Conservation (phyloP, 2,329 filamentous ascomycete species). For the Alternaria postmessia region DNA sequence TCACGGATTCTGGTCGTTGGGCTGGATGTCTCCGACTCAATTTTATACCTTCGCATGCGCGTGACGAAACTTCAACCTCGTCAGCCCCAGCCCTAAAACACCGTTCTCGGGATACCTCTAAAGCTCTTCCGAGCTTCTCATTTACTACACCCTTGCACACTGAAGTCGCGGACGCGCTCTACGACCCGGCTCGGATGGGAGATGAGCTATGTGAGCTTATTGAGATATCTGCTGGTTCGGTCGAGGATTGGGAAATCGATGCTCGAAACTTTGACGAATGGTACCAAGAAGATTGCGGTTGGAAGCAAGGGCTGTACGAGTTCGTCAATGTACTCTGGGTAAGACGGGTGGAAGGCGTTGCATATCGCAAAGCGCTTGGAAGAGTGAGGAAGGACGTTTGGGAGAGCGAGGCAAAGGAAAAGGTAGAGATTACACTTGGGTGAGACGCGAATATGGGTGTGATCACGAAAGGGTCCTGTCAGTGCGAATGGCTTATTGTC, state of each 20-base stretch:
- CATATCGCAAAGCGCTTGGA: conserved; percentile 30
- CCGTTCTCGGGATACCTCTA: neutral
- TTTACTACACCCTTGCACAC: neutral
- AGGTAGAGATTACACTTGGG: neutral
- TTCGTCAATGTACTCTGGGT: conserved; percentile 36
- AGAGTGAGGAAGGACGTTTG: conserved; percentile 25
- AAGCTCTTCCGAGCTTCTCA: neutral
- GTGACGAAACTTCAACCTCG: neutral
- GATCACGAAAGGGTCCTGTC: neutral
- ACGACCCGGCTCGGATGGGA: neutral
- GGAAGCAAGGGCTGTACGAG: conserved; percentile 18
- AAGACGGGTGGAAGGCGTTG: conserved; percentile 25
- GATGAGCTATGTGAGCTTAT: conserved; percentile 14
- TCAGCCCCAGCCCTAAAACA: neutral
- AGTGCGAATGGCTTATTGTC: neutral
- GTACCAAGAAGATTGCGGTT: conserved; percentile 4
- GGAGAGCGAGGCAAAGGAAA: conserved; percentile 4
- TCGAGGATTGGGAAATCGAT: conserved; percentile 19
- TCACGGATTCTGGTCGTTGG: conserved; percentile 13
- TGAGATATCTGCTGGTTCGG: conserved; percentile 24
- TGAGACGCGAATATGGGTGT: neutral
- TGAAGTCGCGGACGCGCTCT: neutral
- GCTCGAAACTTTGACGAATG: conserved; percentile 23
- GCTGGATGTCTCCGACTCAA: conserved; percentile 23
- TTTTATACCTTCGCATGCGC: neutral